These are phyloP conservation scores for Phytophthora idaei DNA, from an alignment of 352 stramenopile species.

Conservation along the genomic window DNA sequence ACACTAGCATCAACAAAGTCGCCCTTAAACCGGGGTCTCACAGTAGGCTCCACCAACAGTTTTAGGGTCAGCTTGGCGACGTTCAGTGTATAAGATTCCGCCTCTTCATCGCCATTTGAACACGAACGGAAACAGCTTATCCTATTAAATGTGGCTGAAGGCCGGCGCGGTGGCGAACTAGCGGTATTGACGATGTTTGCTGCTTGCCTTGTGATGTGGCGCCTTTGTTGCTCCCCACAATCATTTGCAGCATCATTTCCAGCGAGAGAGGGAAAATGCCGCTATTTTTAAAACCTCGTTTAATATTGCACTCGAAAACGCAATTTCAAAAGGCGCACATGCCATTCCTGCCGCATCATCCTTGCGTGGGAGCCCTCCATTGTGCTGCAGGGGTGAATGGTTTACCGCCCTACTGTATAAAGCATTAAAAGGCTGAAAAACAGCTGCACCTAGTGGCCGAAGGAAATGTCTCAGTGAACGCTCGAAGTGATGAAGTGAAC, in stretches of 20 bases:
- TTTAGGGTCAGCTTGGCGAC: neutral
- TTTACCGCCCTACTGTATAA: constrained; percentile 2
- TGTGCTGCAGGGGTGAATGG: neutral
- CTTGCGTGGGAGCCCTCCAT: constrained; percentile 1
- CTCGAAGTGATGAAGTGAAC: too few species aligned
- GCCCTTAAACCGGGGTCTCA: neutral
- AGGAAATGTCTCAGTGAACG: too few species aligned
- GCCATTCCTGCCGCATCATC: constrained; percentile 8
- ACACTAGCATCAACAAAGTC: constrained; percentile 7
- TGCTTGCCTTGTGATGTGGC: neutral
- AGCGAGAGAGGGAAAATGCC: constrained; percentile 9
- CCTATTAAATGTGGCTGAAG: constrained; percentile 8
- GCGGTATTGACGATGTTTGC: neutral
- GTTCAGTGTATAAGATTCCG: constrained; percentile 3
- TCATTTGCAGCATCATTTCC: constrained; percentile 9
- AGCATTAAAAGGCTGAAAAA: constrained; percentile 10
- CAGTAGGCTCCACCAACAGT: constrained; percentile 3
- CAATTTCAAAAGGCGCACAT: constrained; percentile 3
- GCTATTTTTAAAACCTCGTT: constrained; percentile 1
- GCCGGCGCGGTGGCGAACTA: constrained; percentile 2
- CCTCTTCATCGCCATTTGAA: constrained; percentile 5
- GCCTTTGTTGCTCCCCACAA: constrained; percentile 1
- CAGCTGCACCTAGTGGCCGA: neutral
- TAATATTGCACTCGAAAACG: neutral
- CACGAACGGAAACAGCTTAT: neutral